Conservation (phyloP, 192 early-diverging fungal species). For the Diversispora eburnea region DNA sequence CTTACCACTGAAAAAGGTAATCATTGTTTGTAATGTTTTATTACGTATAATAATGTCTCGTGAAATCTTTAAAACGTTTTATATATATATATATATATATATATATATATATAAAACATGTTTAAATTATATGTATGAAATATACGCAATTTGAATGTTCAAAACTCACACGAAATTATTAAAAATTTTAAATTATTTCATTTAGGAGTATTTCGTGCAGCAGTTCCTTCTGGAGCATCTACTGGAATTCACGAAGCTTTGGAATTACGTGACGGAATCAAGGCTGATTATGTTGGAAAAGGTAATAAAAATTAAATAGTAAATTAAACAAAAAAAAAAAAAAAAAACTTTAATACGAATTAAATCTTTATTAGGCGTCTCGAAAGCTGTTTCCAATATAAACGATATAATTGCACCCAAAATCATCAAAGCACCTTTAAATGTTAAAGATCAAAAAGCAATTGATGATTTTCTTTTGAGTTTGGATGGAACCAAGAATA, state of each 20-base stretch:
- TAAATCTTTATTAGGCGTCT: slow-evolving; percentile 60
- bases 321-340: background rate
- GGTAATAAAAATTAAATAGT: slow-evolving; percentile 50
- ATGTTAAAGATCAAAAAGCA: slow-evolving; percentile 81
- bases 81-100: slow-evolving; percentile 3
- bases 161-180: too few relatives aligned
- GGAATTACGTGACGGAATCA: slow-evolving; percentile 92
- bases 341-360: background rate
- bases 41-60: background rate
- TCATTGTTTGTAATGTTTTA: background rate
- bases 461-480: slow-evolving; percentile 89
- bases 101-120: too few relatives aligned
- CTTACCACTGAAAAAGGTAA: slow-evolving; percentile 89
- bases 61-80: slow-evolving; percentile 1
- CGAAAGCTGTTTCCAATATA: slow-evolving; percentile 88
- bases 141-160: too few relatives aligned
- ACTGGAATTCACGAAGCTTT: slow-evolving; percentile 99
- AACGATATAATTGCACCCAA: slow-evolving; percentile 85
- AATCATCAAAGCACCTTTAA: slow-evolving; percentile 73
- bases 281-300: slow-evolving; percentile 89
- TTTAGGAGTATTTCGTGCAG: slow-evolving; percentile 86
- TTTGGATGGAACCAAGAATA: slow-evolving; percentile 95
- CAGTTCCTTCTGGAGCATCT: slow-evolving; percentile 96
- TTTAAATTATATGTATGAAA: too few relatives aligned
- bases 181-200: too few relatives aligned